Conservation (phyloP, 768 basidiomycete genomes). For the Bullera alba region DNA sequence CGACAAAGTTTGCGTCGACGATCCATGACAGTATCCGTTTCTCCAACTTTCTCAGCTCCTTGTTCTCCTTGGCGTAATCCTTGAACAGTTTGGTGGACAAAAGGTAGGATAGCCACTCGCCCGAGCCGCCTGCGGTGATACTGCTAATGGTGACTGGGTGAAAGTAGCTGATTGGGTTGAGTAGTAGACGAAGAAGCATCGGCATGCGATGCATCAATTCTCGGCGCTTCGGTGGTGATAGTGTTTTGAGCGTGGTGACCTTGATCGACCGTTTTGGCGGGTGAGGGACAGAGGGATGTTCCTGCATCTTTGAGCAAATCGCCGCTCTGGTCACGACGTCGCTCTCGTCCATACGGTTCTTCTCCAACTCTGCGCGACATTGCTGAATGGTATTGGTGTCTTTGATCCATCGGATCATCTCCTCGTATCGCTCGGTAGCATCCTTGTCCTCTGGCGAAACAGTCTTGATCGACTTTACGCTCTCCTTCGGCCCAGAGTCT, state of each 20-base stretch:
- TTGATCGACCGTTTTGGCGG: slow-evolving; percentile 15
- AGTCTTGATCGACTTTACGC: slow-evolving; percentile 1
- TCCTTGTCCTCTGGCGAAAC: slow-evolving; percentile 8
- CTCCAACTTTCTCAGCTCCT: slow-evolving; percentile 9
- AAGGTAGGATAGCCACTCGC: slow-evolving; percentile 9
- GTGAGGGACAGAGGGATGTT: slow-evolving; percentile 10
- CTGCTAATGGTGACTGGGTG: slow-evolving; percentile 15
- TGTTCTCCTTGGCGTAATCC: slow-evolving; percentile 7
- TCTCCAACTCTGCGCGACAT: background rate
- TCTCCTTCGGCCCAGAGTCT: background rate
- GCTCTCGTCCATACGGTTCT: background rate
- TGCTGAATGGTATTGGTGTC: slow-evolving; percentile 10
- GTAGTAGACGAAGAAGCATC: slow-evolving; percentile 12
- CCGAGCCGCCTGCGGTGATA: slow-evolving; percentile 14
- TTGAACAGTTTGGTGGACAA: slow-evolving; percentile 12
- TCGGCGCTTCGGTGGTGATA: slow-evolving; percentile 1
- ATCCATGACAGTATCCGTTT: slow-evolving; percentile 12
- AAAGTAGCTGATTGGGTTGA: slow-evolving; percentile 20
- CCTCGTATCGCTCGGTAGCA: slow-evolving; percentile 7
- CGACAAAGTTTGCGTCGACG: slow-evolving; percentile 14
- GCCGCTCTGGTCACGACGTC: slow-evolving; percentile 5
- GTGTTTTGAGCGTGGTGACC: slow-evolving; percentile 14
- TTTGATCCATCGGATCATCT: slow-evolving; percentile 7
- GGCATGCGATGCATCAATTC: slow-evolving; percentile 11
- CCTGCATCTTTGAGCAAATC: slow-evolving; percentile 16